Evolutionary conservation across 2,329 filamentous ascomycete species (phyloP).

Genomic region (Zymoseptoria passerinii): DNA sequence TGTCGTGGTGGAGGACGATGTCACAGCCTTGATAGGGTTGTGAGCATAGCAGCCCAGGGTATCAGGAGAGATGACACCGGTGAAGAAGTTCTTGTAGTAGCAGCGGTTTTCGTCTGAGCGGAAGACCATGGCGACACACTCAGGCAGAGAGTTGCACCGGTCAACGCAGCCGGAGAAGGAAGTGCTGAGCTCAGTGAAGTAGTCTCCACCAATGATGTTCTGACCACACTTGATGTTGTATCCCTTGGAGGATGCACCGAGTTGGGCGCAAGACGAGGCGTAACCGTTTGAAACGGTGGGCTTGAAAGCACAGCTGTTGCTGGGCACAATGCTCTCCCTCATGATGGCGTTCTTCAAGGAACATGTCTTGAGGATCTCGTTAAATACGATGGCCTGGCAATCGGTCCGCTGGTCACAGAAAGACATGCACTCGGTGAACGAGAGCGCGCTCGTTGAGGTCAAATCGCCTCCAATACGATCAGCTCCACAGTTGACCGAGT

Average conservation of each 20-base stretch:
- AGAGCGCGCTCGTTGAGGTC: neutral
- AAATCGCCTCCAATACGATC: slow-evolving; percentile 6
- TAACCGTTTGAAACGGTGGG: neutral
- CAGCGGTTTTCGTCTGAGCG: slow-evolving; percentile 9
- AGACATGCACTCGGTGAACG: slow-evolving; percentile 3
- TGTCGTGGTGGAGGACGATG: neutral
- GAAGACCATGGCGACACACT: slow-evolving; percentile 16
- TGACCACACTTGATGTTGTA: neutral
- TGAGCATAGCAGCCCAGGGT: neutral
- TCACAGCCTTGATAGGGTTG: neutral
- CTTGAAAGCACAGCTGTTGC: neutral
- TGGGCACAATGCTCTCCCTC: neutral
- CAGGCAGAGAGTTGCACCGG: slow-evolving; percentile 10
- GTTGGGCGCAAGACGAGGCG: neutral
- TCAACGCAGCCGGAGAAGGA: slow-evolving; percentile 18
- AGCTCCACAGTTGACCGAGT: slow-evolving; percentile 5
- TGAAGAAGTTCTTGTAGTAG: slow-evolving; percentile 10
- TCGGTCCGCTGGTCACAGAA: neutral
- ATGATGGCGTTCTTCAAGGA: neutral
- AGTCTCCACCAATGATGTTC: slow-evolving; percentile 5
- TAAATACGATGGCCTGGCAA: neutral
- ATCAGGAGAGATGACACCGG: neutral
- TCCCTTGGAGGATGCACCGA: neutral
- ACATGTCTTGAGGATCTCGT: neutral
- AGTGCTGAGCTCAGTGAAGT: slow-evolving; percentile 4